These are phyloP conservation scores for Onygena corvina DNA, from an alignment of 2,329 filamentous ascomycete genomes.

Conservation along the genomic window DNA sequence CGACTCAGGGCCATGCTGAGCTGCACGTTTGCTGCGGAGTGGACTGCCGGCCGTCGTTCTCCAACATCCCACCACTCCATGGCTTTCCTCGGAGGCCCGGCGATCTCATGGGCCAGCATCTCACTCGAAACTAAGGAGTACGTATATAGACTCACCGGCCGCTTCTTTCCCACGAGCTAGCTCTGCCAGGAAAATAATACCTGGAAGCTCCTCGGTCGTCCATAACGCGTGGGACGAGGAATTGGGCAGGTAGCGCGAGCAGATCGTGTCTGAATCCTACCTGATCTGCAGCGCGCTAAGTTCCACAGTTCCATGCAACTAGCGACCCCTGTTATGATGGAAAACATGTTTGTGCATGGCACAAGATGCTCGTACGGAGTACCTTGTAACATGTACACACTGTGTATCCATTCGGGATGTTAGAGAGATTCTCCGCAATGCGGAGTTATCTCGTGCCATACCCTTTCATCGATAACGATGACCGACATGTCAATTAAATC, in stretches of 20 bases:
- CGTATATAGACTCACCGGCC: too few species aligned
- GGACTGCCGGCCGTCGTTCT: neutral
- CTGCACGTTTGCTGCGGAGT: neutral
- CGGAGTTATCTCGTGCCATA: neutral
- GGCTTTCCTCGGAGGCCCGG: too few species aligned
- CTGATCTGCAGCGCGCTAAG: neutral
- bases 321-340: neutral
- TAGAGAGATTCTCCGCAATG: neutral
- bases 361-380: too few species aligned
- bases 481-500: neutral
- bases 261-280: neutral
- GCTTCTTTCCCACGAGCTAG: too few species aligned
- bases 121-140: too few species aligned
- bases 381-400: neutral
- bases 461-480: neutral
- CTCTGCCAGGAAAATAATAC: too few species aligned
- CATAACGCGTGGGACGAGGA: neutral
- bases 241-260: neutral
- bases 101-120: too few species aligned
- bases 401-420: neutral
- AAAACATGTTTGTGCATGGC: neutral
- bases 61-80: too few species aligned
- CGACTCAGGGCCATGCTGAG: neutral
- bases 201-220: too few species aligned
- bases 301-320: neutral